A percentile compares a stretch with the other conserved stretches of the same genome.
These are phyloP conservation scores for Agapanthus africanus DNA, from an alignment of 106 monocot genomes.

Conservation along the genomic window DNA sequence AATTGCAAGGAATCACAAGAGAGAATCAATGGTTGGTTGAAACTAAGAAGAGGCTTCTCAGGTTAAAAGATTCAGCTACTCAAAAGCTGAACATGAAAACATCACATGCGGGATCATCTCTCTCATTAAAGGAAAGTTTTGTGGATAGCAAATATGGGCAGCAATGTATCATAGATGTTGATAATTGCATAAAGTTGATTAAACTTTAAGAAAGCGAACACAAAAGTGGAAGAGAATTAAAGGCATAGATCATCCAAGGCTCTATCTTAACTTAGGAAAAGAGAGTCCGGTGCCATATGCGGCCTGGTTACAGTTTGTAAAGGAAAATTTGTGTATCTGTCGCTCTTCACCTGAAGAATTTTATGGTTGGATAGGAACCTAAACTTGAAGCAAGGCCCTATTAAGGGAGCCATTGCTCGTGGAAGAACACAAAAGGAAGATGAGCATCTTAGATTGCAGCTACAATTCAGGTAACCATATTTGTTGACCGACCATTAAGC, in stretches of 20 bases:
- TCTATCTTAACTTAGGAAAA: conserved; percentile 69
- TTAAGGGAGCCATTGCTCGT: conserved; percentile 81
- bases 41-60: too few relatives aligned
- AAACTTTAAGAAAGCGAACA: conserved; percentile 87
- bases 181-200: conserved; percentile 61
- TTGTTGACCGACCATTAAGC: background rate
- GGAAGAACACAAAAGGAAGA: conserved; percentile 78
- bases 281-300: conserved; percentile 93
- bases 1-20: background rate
- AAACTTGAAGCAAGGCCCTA: conserved; percentile 86
- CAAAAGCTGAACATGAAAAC: conserved; percentile 22
- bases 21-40: conserved; percentile 51
- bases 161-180: conserved; percentile 71
- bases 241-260: conserved; percentile 36
- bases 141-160: conserved; percentile 56
- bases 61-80: conserved; percentile 17
- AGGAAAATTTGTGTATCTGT: conserved; percentile 62
- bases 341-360: conserved; percentile 94
- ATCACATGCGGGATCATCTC: background rate
- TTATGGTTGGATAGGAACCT: conserved; percentile 46
- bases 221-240: conserved; percentile 58
- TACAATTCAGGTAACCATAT: conserved; percentile 58
- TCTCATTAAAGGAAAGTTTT: conserved; percentile 23
- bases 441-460: conserved; percentile 51
- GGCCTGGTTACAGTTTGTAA: conserved; percentile 78